A percentile compares a stretch with the other conserved stretches of the same genome.
These are phyloP conservation scores for Ceratocystiopsis minuta DNA, from an alignment of 2,329 filamentous ascomycete species.

Conservation along the genomic window DNA sequence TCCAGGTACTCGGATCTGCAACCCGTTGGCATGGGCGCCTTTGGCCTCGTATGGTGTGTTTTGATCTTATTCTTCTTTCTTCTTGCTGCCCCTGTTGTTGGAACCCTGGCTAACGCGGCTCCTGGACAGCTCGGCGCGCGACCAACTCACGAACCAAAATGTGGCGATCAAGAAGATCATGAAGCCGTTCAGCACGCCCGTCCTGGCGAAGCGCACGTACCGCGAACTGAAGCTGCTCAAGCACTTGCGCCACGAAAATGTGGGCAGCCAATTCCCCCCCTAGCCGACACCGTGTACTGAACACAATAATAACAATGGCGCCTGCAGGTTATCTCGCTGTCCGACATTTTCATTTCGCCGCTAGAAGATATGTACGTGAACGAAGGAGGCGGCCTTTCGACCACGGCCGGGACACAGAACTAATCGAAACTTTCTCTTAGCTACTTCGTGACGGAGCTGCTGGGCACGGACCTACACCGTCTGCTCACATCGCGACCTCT, in stretches of 20 bases:
- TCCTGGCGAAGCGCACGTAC: conserved; percentile 93
- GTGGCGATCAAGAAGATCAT: conserved; percentile 99
- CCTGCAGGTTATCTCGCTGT: conserved; percentile 77
- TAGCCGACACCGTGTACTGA: not conserved
- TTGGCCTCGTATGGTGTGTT: conserved; percentile 79
- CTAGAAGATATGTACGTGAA: conserved; percentile 81
- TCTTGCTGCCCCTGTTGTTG: not conserved
- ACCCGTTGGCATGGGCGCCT: conserved; percentile 97
- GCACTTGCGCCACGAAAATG: conserved; percentile 92
- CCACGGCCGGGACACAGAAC: too few species aligned
- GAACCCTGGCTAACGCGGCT: not conserved
- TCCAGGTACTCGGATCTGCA: conserved; percentile 88
- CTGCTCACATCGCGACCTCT: conserved; percentile 87
- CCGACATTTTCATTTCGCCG: conserved; percentile 98
- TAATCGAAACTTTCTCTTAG: conserved; percentile 23
- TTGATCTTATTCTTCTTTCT: not conserved
- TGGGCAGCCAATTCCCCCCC: conserved; percentile 23
- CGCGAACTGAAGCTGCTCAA: conserved; percentile 94
- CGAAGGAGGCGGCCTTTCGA: too few species aligned
- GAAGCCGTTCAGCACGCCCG: conserved; percentile 99
- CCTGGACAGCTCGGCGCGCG: conserved; percentile 90
- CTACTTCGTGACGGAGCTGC: conserved; percentile 94
- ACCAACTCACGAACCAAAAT: conserved; percentile 91
- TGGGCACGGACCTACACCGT: conserved; percentile 91
- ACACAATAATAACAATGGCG: too few species aligned